Conservation (phyloP, 2,329 filamentous ascomycete species). For the Chlorencoelia australis region DNA sequence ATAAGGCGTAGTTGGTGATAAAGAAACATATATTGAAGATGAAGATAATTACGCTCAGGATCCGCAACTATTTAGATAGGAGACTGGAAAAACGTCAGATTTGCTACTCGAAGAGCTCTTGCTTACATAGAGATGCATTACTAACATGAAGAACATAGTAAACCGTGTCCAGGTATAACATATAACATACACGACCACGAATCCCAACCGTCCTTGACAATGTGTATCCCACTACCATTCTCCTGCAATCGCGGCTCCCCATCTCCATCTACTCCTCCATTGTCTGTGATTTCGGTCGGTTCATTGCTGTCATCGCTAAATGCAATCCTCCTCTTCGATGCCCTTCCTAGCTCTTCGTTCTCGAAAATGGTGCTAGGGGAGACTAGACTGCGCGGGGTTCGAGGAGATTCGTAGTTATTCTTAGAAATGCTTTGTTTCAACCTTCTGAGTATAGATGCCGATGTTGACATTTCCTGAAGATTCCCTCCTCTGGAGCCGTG, state of each 20-base stretch:
- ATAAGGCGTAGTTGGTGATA: slow-evolving; percentile 54
- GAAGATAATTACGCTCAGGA: slow-evolving; percentile 51
- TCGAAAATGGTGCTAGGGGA: neutral
- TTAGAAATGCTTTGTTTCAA: slow-evolving; percentile 13
- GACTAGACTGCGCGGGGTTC: slow-evolving; percentile 4
- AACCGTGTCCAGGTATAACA: slow-evolving; percentile 66
- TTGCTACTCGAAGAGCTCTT: neutral
- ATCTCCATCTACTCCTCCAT: neutral
- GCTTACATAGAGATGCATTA: slow-evolving; percentile 28
- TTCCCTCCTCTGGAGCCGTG: slow-evolving; percentile 36
- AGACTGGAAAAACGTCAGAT: slow-evolving; percentile 30
- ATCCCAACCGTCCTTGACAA: slow-evolving; percentile 32
- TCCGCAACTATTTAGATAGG: slow-evolving; percentile 47
- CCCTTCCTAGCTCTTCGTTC: slow-evolving; percentile 1
- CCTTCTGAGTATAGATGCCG: slow-evolving; percentile 22
- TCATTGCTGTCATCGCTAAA: neutral
- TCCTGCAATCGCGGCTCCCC: neutral
- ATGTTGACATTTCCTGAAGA: slow-evolving; percentile 29
- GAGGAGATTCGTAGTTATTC: slow-evolving; percentile 31
- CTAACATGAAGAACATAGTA: slow-evolving; percentile 47
- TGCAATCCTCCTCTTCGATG: slow-evolving; percentile 7
- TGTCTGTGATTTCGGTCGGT: neutral
- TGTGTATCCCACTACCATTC: slow-evolving; percentile 15
- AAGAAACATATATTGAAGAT: slow-evolving; percentile 56
- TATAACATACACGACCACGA: slow-evolving; percentile 38